Evolutionary conservation across 257 asterid genomes (phyloP), one percentile per base, ranked within the genome.

Genomic region (Petunia secreta): DNA sequence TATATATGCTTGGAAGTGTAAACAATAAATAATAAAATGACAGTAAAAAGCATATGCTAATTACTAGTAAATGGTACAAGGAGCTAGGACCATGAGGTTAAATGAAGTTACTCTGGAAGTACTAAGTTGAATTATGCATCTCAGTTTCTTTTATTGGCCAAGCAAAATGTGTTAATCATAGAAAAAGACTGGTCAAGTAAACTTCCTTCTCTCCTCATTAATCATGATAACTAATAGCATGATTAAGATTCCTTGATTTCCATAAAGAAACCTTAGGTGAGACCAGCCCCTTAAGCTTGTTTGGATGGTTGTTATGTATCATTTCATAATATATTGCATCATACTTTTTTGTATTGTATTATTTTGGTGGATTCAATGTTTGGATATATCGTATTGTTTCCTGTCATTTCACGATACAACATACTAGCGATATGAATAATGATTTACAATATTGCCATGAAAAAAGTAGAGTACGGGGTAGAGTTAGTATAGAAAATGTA

Each of bases 211-310:
- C 37, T 73, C 44, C 57, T 50, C 41, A 50, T 50, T 73, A 73
- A 34, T 73, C 62, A 73, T 50, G 62, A 50, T 73, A 5, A 73
- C 78, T 1, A 73, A 50, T 73, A 73, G 52, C 77, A 50, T 71
- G 44, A 71, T 71, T 71, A 73, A 73, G 78, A 73, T 73, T 73
- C 78, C 78, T 73, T 50, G 7, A 73, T 34, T 73, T 13, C 34
- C 34, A 73, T 50, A 50, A 3, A 48, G 52, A 48, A 11, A 46
- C 36, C 34, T 73, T 34, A 48, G 44, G 77, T 73, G 41, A 50
- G 46, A 73, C 13, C 62, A 73, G 44, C 8, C 43, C 55, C 14
- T 25, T 25, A 25, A 25, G 25, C 25, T 25, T 25, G 25, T 25
- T 25, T 25, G 25, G 25, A 25, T 25, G 25, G 25, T 25, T 25